Percentiles rank a stretch among this genome's conserved stretches.
phyloP scores from a whole-genome alignment of 2,329 filamentous ascomycete genomes.

The Trichoderma harzianum region DNA sequence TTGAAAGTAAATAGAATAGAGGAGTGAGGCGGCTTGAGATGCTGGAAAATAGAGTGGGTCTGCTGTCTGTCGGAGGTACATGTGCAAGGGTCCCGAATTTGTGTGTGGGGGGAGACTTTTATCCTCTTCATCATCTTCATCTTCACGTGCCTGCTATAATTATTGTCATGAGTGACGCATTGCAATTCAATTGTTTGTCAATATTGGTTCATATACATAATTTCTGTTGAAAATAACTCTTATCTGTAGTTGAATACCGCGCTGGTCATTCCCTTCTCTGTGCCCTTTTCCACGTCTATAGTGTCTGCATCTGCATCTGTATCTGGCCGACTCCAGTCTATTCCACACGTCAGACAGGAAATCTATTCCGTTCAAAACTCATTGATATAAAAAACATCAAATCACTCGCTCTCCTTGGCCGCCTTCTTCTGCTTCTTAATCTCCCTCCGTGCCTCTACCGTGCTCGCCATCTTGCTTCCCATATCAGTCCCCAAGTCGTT shows the following conservation, averaged over 20 bases:
- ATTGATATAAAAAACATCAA: too few species aligned
- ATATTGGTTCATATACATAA: neutral
- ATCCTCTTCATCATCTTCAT: neutral
- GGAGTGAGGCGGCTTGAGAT: neutral
- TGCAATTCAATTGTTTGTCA: too few species aligned
- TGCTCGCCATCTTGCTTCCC: slow-evolving; percentile 30
- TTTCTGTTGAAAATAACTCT: neutral
- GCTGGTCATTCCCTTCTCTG: neutral
- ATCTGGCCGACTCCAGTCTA: neutral
- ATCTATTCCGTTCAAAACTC: neutral
- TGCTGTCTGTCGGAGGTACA: neutral
- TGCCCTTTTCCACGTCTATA: neutral
- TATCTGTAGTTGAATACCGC: neutral
- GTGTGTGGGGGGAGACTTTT: neutral
- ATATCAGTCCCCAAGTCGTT: slow-evolving; percentile 31
- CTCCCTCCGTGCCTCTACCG: slow-evolving; percentile 32
- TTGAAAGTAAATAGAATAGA: neutral
- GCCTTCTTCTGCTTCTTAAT: slow-evolving; percentile 23
- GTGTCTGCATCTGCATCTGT: neutral
- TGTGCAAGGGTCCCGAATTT: neutral
- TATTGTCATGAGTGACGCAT: neutral
- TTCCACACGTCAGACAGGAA: neutral
- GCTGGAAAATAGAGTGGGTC: neutral
- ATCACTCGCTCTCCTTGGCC: neutral
- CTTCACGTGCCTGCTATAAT: neutral